These are phyloP conservation scores for Fusarium abutilonis DNA, from an alignment of 2,329 filamentous ascomycete genomes.

Conservation along the genomic window DNA sequence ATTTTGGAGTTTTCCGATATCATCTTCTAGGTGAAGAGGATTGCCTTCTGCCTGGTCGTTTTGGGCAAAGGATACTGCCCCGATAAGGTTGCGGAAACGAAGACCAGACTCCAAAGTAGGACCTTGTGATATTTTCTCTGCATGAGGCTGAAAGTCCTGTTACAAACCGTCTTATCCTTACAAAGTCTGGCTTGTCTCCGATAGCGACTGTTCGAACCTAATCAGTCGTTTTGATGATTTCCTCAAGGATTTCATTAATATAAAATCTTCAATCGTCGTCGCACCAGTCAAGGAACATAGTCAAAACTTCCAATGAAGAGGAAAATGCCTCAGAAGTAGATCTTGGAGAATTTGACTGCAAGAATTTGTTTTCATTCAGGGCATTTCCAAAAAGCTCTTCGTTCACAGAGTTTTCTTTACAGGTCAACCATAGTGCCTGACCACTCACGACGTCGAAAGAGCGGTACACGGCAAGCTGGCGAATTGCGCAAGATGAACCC, in stretches of 20 bases:
- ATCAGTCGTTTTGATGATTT: not conserved
- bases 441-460: conserved; percentile 27
- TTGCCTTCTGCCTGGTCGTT: not conserved
- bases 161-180: not conserved
- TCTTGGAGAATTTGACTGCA: not conserved
- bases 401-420: conserved; percentile 18
- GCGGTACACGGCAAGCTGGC: conserved; percentile 32
- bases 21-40: not conserved
- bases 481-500: conserved; percentile 1
- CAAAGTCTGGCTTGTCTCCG: not conserved
- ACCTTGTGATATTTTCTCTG: too few relatives aligned
- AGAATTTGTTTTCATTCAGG: not conserved
- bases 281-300: conserved; percentile 29
- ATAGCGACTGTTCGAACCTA: conserved; percentile 11
- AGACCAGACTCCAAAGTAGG: not conserved
- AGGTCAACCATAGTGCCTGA: conserved; percentile 13
- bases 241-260: conserved; percentile 20
- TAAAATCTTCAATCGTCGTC: conserved; percentile 31
- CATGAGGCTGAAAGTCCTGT: not conserved
- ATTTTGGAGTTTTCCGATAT: not conserved
- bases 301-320: conserved; percentile 3
- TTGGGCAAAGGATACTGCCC: not conserved
- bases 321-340: not conserved
- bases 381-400: conserved; percentile 10
- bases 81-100: not conserved